phyloP scores from a whole-genome alignment of 139 green algal genomes.

The Spirogloea muscicola region DNA sequence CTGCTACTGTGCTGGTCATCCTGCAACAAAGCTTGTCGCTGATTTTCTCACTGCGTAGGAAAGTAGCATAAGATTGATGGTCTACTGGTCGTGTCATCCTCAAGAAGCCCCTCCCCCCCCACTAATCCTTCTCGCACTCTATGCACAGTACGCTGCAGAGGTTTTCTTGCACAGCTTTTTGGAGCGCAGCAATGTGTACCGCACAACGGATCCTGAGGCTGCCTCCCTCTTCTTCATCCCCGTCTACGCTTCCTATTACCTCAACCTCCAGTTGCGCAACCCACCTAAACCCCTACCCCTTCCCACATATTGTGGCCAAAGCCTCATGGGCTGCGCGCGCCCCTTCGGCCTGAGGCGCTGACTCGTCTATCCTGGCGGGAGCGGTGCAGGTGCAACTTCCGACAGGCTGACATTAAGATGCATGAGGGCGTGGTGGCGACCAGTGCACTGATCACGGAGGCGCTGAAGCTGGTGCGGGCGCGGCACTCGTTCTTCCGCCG shows the following conservation, averaged over 20 bases:
- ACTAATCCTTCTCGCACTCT: no score
- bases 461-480: background rate
- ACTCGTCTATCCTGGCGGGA: background rate
- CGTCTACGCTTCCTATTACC: slow-evolving; percentile 11
- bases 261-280: slow-evolving; percentile 1
- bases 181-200: background rate
- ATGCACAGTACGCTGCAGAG: slow-evolving; percentile 23
- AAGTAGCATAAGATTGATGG: no score
- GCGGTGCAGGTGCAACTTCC: background rate
- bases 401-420: background rate
- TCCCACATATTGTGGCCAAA: no score
- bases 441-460: background rate
- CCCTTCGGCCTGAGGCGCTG: background rate
- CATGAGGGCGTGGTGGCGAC: background rate
- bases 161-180: slow-evolving; percentile 6
- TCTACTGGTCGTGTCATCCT: no score
- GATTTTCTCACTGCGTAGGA: no score
- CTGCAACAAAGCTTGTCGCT: no score
- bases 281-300: no score
- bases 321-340: no score
- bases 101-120: no score
- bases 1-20: no score
- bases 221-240: slow-evolving; percentile 26
- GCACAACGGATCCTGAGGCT: slow-evolving; percentile 25
- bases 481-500: slow-evolving; percentile 48